Conservation (phyloP, 2,329 filamentous ascomycete genomes). For the Nemania sp. region DNA sequence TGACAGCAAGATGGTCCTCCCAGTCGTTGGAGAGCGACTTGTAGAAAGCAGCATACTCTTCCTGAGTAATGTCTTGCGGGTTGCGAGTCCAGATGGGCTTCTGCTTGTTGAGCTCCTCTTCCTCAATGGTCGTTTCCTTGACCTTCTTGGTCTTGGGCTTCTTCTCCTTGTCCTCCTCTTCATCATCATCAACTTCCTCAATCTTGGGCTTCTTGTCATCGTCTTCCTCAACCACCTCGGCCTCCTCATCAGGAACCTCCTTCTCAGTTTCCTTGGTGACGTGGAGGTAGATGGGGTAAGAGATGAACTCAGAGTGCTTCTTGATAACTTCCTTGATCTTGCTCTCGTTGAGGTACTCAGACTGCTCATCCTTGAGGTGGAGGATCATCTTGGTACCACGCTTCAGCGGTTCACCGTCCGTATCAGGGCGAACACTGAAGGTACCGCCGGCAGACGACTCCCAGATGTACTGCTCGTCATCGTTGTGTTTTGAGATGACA, state of each 20-base stretch:
- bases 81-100: constrained; percentile 99
- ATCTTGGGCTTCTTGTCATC: constrained; percentile 96
- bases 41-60: constrained; percentile 99
- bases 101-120: constrained; percentile 99
- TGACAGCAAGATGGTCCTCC: constrained; percentile 99
- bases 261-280: constrained; percentile 99
- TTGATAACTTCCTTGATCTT: constrained; percentile 99
- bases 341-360: constrained; percentile 96
- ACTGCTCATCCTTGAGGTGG: constrained; percentile 99
- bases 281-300: constrained; percentile 99
- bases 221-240: constrained; percentile 72
- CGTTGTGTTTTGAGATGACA: constrained; percentile 98
- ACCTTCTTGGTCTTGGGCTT: constrained; percentile 98
- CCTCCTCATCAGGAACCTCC: constrained; percentile 96
- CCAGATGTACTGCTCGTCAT: constrained; percentile 99
- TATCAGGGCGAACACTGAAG: constrained; percentile 90
- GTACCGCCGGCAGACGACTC: constrained; percentile 97
- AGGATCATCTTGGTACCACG: constrained; percentile 98
- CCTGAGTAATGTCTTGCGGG: constrained; percentile 88
- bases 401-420: constrained; percentile 86
- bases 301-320: constrained; percentile 99
- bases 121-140: constrained; percentile 98
- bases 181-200: constrained; percentile 86
- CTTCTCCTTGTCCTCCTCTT: constrained; percentile 86
- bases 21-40: constrained; percentile 99